Evolutionary conservation across 1,284 basidiomycete species (phyloP).

Genomic region (Cutaneotrichosporon sp.): DNA sequence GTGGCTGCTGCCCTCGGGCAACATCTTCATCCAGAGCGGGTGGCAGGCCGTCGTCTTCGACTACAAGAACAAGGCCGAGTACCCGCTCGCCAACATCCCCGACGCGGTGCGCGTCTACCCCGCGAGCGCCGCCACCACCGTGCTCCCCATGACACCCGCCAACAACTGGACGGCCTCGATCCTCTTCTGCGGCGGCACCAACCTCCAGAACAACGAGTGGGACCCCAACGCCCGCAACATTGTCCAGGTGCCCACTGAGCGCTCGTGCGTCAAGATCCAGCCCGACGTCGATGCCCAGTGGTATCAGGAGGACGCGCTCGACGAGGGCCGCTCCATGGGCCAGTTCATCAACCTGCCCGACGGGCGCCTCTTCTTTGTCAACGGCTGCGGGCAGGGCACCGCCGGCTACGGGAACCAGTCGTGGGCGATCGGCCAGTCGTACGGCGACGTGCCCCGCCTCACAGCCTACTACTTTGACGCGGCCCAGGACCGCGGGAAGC

Average conservation of each 20-base stretch:
- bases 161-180: conserved; percentile 82
- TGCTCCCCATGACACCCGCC: conserved; percentile 84
- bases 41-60: conserved; percentile 61
- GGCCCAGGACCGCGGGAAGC: conserved; percentile 62
- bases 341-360: conserved; percentile 59
- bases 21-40: conserved; percentile 77
- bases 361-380: conserved; percentile 58
- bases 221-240: conserved; percentile 31
- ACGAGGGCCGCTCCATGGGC: conserved; percentile 77
- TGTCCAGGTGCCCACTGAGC: conserved; percentile 20
- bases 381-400: conserved; percentile 71
- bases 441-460: conserved; percentile 44
- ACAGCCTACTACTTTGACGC: conserved; percentile 64
- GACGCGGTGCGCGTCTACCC: conserved; percentile 83
- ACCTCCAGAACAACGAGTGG: conserved; percentile 56
- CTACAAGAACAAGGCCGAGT: conserved; percentile 64
- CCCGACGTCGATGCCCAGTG: conserved; percentile 62
- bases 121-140: conserved; percentile 82
- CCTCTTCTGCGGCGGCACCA: conserved; percentile 83
- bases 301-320: conserved; percentile 67
- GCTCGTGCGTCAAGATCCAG: conserved; percentile 61
- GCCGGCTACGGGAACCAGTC: conserved; percentile 56
- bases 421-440: conserved; percentile 48
- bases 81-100: conserved; percentile 54
- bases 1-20: conserved; percentile 72